These are phyloP conservation scores for Tagetes erecta DNA, from an alignment of 129 eudicot genomes.

Conservation along the genomic window DNA sequence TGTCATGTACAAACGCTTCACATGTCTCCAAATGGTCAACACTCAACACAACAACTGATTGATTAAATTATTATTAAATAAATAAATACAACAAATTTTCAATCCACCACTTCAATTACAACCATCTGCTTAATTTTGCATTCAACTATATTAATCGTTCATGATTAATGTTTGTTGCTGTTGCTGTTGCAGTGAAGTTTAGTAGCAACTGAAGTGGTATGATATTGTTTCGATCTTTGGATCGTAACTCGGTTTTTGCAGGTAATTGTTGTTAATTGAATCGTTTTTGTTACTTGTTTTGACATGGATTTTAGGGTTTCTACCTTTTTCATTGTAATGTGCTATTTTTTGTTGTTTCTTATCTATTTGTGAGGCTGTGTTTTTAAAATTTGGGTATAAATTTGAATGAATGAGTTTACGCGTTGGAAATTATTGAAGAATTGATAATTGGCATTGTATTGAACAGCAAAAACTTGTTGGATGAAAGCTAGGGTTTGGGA, in stretches of 20 bases:
- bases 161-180: slow-evolving; percentile 9
- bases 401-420: neutral
- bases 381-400: neutral
- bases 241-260: slow-evolving; percentile 7
- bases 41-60: neutral
- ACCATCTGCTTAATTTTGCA: neutral
- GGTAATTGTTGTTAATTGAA: slow-evolving; percentile 21
- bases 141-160: neutral
- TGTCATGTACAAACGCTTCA: slow-evolving; percentile 22
- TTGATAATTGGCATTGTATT: slow-evolving; percentile 19
- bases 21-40: slow-evolving; percentile 24
- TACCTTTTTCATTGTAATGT: neutral
- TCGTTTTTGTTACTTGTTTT: neutral
- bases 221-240: slow-evolving; percentile 16
- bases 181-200: slow-evolving; percentile 16
- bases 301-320: slow-evolving; percentile 9
- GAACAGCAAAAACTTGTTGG: neutral
- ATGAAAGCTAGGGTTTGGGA: slow-evolving; percentile 29
- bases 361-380: slow-evolving; percentile 1
- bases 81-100: neutral
- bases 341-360: neutral
- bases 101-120: slow-evolving; percentile 21
- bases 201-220: slow-evolving; percentile 7
- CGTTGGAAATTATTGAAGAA: neutral
- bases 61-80: neutral